Base-by-base conservation (phyloP, 805 yeast species). In the Lipomyces starkeyi region DNA sequence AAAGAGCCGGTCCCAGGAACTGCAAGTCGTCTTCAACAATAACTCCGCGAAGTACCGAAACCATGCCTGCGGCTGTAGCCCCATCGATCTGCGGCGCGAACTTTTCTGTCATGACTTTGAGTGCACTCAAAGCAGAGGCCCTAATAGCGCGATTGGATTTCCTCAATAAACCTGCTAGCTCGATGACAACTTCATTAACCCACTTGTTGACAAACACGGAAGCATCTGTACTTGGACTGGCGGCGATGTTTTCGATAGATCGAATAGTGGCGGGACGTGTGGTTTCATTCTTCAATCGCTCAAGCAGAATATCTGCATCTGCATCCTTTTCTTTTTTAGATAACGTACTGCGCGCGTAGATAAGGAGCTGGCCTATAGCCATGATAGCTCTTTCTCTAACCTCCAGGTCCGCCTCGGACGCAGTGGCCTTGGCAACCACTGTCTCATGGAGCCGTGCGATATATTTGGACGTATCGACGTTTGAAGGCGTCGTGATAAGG, bases 371-470 rank as follows among this genome's bases (percentile, higher is more conserved):
- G 13, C 79, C 79, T 13, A 81, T 56, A 2, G 76, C 76, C 53
- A 71, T 72, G 20, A 81, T 76, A 0, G 83, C 81, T n/a, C 71
- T 69, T 55, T 78, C 80, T 66, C 83, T 74, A 5, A 80, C 72
- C 47, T 80, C 83, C 64, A 80, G 75, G 56, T 78, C 82, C 37
- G 76, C 74, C 53, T 81, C 78, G 2, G 80, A 67, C 1, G 78
- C 74, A 0, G 74, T 64, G 4, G 81, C 82, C 52, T 78, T 77
- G 1, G 75, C 73, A 11, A 79, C 72, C 2, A 83, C 81, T 37
- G 81, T 73, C 7, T 66, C 59, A 71, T 72, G 73, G 67, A 72
- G 58, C 71, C 73, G 70, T 66, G 64, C 34, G 20, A 68, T 53
- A n/a, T 55, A 57, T 47, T 49, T 58, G 9, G 62, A 27, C 13